These are phyloP conservation scores for Camelina sativa DNA, from an alignment of 345 rosid genomes.

Conservation along the genomic window DNA sequence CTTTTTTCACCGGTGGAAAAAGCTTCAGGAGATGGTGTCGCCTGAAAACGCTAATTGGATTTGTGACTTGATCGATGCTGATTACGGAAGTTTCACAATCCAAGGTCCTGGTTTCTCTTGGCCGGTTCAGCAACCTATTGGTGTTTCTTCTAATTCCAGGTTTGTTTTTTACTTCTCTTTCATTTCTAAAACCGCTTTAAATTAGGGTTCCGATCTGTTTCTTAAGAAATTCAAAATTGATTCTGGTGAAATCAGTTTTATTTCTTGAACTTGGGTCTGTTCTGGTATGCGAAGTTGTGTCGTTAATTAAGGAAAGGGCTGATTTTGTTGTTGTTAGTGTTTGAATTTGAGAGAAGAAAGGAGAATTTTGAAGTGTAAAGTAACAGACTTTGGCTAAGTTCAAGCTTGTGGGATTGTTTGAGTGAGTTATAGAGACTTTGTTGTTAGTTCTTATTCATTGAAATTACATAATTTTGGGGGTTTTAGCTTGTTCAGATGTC, in stretches of 20 bases:
- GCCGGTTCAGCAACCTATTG: conserved; percentile 61
- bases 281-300: neutral
- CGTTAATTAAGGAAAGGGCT: conserved; percentile 1
- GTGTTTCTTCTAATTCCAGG: conserved; percentile 69
- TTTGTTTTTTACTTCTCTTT: conserved; percentile 32
- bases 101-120: conserved; percentile 71
- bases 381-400: neutral
- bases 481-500: conserved; percentile 22
- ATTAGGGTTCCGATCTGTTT: conserved; percentile 41
- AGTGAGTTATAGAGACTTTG: neutral
- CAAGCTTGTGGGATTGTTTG: conserved; percentile 9
- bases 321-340: neutral
- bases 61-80: conserved; percentile 75
- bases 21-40: conserved; percentile 60
- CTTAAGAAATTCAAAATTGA: neutral
- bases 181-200: neutral
- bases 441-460: neutral
- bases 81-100: conserved; percentile 62
- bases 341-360: neutral
- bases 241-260: conserved; percentile 9
- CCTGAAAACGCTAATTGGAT: conserved; percentile 76
- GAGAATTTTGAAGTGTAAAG: neutral
- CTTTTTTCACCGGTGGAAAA: conserved; percentile 25
- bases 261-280: neutral
- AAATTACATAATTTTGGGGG: neutral